Conservation (phyloP, 345 rosid genomes). For the Corchorus olitorius region DNA sequence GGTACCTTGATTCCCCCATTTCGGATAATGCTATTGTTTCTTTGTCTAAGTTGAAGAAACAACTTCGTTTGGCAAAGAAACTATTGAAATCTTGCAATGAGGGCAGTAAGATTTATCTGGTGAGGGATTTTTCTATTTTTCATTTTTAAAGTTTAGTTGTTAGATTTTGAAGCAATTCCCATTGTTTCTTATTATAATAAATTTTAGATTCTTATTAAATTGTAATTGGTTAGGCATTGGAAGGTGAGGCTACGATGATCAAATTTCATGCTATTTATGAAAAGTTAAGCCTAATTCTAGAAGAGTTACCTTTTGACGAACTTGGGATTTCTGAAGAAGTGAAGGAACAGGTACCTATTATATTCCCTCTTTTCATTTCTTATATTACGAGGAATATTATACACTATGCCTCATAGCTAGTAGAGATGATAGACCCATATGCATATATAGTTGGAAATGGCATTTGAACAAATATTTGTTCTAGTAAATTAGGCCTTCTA, state of each 20-base stretch:
- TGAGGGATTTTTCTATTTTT: conserved; percentile 18
- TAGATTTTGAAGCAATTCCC: not conserved
- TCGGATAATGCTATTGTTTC: conserved; percentile 22
- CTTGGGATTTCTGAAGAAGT: conserved; percentile 58
- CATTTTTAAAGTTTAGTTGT: not conserved
- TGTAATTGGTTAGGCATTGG: conserved; percentile 53
- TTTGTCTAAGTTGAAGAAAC: conserved; percentile 49
- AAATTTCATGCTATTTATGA: conserved; percentile 53
- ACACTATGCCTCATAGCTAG: no score
- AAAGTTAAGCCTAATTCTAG: conserved; percentile 47
- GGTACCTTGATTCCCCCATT: conserved; percentile 34
- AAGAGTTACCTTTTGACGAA: conserved; percentile 48
- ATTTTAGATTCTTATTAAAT: not conserved
- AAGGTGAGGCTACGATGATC: conserved; percentile 48
- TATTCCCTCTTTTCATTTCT: not conserved
- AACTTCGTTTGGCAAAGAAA: conserved; percentile 45
- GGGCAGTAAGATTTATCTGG: conserved; percentile 86
- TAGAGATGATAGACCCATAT: no score
- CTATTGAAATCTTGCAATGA: conserved; percentile 57
- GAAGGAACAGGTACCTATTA: conserved; percentile 50
- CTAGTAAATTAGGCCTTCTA: no score
- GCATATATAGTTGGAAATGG: no score
- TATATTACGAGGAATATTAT: not conserved
- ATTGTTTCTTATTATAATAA: not conserved
- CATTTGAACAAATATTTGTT: no score